Evolutionary conservation across 371 early-diverging fungal species (phyloP), one percentile per base, ranked within the genome.

Genomic region (Coemansia sp.): DNA sequence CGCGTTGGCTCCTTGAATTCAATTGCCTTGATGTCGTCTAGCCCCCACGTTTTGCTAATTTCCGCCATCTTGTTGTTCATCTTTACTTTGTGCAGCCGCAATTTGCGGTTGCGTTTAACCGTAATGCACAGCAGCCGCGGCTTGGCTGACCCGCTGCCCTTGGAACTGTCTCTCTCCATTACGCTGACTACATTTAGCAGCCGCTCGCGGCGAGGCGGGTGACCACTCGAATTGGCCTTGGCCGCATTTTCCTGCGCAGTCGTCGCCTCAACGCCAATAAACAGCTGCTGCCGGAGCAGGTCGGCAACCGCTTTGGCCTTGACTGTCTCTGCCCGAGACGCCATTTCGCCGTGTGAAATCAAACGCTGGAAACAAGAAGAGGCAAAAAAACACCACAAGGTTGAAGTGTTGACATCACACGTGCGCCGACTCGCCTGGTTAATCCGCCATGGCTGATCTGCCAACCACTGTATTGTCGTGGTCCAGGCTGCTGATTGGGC

Each of bases 61-160:
- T 68, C 69, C 0, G 70, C 58, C 10, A 45, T 35, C 16, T 57
- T 62, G 62, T 54, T 61, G 49, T 45, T 60, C 55, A 71, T 63
- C 69, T 77, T 77, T 47, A 76, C 77, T 16, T 70, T 68, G 57
- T 76, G 77, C 40, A 77, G 56, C 2, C 76, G 74, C 62, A 77
- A 30, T 59, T 76, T 77, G 35, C 77, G 63, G 61, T 77, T 77
- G 55, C 69, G 74, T 61, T 77, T 77, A 4, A 77, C 77, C 5
- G 77, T 69, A 12, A 77, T 68, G 39, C 77, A 77, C 26, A 77
- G 54, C 26, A 77, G 10, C 5, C 75, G 70, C 16, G 77, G 63
- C 42, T 69, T 77, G 31, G 68, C 69, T 36, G 68, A 8, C 31
- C 68, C 68, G 35, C 61, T 55, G 53, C 65, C 35, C 38, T 68